phyloP scores from a whole-genome alignment of 257 asterid species.

The Solanum pimpinellifolium region DNA sequence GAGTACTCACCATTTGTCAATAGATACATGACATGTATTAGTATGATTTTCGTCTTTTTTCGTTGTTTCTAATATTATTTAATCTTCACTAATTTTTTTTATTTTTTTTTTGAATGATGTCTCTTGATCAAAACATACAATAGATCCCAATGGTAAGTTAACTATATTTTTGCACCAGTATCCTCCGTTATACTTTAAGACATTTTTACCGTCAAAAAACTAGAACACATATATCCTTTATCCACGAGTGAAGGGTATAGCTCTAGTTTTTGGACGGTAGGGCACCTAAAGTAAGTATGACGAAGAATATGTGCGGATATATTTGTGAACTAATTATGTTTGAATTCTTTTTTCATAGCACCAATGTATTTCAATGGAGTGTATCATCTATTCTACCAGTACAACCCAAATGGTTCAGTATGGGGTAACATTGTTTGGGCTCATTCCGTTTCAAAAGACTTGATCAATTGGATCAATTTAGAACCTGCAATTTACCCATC shows the following conservation, averaged over 20 bases:
- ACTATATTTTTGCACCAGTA: not conserved
- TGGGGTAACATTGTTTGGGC: constrained; percentile 48
- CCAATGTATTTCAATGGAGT: constrained; percentile 38
- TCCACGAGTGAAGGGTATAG: no score
- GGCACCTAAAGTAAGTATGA: no score
- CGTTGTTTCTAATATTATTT: no score
- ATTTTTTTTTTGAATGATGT: not conserved
- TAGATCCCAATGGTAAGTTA: constrained; percentile 34
- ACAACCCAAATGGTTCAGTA: constrained; percentile 35
- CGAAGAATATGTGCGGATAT: no score
- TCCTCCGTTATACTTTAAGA: no score
- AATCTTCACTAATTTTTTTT: not conserved
- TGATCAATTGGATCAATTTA: constrained; percentile 28
- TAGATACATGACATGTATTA: not conserved
- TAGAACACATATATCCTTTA: no score
- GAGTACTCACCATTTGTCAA: not conserved
- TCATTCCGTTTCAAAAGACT: constrained; percentile 37
- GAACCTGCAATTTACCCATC: constrained; percentile 31
- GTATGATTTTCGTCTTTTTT: no score
- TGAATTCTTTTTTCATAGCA: not conserved
- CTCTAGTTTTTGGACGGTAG: no score
- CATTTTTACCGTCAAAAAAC: no score
- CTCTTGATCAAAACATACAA: not conserved
- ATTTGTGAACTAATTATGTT: not conserved
- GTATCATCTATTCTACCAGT: constrained; percentile 39